These are phyloP conservation scores for Leccinum pellstonianum DNA, from an alignment of 768 basidiomycete genomes.

Conservation along the genomic window DNA sequence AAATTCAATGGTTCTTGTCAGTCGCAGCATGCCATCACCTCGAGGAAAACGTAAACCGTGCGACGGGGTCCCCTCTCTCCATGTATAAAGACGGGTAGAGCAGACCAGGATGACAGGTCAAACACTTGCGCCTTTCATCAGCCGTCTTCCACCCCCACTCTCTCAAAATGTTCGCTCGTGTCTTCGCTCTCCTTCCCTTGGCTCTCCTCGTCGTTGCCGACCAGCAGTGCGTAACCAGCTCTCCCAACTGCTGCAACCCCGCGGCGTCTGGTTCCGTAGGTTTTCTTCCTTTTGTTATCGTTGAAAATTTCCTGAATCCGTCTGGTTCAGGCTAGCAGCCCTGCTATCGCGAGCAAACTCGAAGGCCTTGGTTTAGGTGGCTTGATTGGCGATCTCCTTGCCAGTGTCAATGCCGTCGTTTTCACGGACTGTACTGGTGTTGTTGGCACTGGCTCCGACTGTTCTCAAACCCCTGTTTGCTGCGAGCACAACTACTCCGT, in stretches of 20 bases:
- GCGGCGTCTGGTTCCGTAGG: not conserved
- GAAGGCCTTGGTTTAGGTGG: not conserved
- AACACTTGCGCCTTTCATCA: not conserved
- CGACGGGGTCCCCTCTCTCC: not conserved
- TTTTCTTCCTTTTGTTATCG: not conserved
- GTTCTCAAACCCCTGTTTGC: too few relatives aligned
- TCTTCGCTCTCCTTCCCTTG: conserved; percentile 18
- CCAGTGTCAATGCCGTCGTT: not conserved
- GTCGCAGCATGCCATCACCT: too few relatives aligned
- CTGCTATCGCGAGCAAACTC: not conserved
- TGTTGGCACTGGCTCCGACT: too few relatives aligned
- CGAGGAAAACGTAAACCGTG: not conserved
- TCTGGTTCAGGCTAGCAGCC: too few relatives aligned
- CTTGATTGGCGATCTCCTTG: not conserved
- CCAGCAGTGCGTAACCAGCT: conserved; percentile 12
- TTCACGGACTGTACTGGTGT: not conserved
- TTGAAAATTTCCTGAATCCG: not conserved
- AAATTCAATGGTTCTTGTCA: too few relatives aligned
- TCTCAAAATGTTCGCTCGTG: conserved; percentile 2
- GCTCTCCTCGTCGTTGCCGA: conserved; percentile 16
- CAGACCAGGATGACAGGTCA: not conserved
- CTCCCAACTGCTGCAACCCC: conserved; percentile 14
- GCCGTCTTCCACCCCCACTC: not conserved
- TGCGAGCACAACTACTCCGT: too few relatives aligned
- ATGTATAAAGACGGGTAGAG: not conserved